Conservation (phyloP, 1,284 basidiomycete species). For the Moesziomyces sp. region DNA sequence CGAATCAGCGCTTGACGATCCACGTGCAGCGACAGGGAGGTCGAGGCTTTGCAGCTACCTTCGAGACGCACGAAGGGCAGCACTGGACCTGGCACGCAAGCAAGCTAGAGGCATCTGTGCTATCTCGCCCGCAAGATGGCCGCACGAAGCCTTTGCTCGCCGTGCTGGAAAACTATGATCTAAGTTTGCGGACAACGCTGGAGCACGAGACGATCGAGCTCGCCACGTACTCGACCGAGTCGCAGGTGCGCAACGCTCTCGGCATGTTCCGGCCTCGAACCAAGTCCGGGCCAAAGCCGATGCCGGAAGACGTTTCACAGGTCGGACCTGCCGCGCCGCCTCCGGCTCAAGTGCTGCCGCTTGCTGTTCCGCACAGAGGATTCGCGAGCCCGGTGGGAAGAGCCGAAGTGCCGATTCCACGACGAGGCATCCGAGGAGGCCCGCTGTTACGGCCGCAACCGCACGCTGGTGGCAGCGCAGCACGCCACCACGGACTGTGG, state of each 20-base stretch:
- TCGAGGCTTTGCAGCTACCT: constrained; percentile 21
- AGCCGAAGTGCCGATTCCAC: constrained; percentile 17
- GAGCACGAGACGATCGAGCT: constrained; percentile 25
- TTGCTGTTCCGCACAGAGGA: constrained; percentile 23
- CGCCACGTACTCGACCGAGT: constrained; percentile 38
- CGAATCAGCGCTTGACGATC: constrained; percentile 16
- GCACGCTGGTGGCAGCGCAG: constrained; percentile 1
- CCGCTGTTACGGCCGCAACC: constrained; percentile 31
- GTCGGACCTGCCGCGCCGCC: constrained; percentile 11
- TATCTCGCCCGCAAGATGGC: constrained; percentile 4
- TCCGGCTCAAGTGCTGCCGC: constrained; percentile 28
- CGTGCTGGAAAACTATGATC: constrained; percentile 23
- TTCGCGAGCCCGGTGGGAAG: background rate
- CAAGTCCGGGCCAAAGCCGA: constrained; percentile 17
- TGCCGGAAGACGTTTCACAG: constrained; percentile 16
- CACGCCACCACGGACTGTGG: constrained; percentile 30
- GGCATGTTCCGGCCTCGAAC: constrained; percentile 33
- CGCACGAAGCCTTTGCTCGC: background rate
- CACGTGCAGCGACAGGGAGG: constrained; percentile 22
- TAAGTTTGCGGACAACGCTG: constrained; percentile 7
- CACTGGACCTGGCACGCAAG: constrained; percentile 31
- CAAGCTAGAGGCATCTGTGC: constrained; percentile 30
- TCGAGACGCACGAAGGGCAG: constrained; percentile 22
- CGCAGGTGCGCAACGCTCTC: constrained; percentile 40
- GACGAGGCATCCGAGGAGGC: constrained; percentile 43